Percentiles rank a stretch among this genome's conserved stretches.
These are phyloP conservation scores for Urostyla sp. DNA, from an alignment of 73 alveolate species.

Conservation along the genomic window DNA sequence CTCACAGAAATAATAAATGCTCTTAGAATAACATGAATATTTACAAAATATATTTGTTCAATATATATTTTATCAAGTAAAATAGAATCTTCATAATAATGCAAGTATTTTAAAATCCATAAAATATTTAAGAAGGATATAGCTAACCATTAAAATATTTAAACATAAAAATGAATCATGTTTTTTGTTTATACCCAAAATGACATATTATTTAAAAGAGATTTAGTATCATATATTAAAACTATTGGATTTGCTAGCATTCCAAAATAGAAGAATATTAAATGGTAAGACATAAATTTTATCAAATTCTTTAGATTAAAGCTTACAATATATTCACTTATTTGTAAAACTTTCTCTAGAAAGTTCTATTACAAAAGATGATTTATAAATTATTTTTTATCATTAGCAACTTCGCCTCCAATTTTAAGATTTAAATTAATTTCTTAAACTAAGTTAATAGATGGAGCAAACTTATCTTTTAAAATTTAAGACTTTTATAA, in stretches of 20 bases:
- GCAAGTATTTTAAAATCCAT: not conserved
- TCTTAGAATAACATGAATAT: too few species aligned
- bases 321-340: conserved; percentile 15
- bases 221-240: conserved; percentile 3
- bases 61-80: too few species aligned
- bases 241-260: not conserved
- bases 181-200: not conserved
- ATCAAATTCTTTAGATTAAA: not conserved
- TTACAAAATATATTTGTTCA: too few species aligned
- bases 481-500: too few species aligned
- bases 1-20: too few species aligned
- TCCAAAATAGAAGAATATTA: conserved; percentile 27
- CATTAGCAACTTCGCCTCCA: too few species aligned
- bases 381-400: too few species aligned
- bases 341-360: conserved; percentile 15
- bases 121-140: not conserved
- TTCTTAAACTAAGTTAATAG: too few species aligned
- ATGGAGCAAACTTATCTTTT: too few species aligned
- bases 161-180: not conserved
- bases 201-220: not conserved
- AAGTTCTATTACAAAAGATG: too few species aligned
- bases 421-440: too few species aligned
- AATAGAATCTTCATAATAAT: too few species aligned
- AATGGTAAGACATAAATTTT: conserved; percentile 21
- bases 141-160: not conserved